Evolutionary conservation across 1,284 basidiomycete genomes (phyloP), one percentile per base, ranked within the genome.

Genomic region (Ceratobasidium sp.): DNA sequence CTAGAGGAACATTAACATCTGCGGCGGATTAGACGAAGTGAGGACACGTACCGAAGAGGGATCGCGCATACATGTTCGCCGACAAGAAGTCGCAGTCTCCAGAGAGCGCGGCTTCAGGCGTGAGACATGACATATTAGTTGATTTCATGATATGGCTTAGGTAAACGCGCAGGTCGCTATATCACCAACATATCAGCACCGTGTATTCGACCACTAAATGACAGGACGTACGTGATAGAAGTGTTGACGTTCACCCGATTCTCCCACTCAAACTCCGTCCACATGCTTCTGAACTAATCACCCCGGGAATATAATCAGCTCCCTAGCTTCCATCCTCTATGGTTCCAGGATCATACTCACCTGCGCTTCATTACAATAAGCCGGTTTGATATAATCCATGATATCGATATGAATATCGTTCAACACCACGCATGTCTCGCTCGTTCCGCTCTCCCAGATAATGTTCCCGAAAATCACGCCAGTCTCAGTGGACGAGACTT

Each of bases 331-430:
- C 65, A 9, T 40, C 46, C n/a, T 12, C 62, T 10, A 26, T 38
- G 10, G n/a, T 69, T 42, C 23, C 50, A 17, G 74, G 33, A 17
- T 46, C 42, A 28, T 9, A 83, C 89, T 79, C 83, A 95, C 95
- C 90, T 97, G 95, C 44, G 94, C 92, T 85, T 99, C 97, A 78
- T 93, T 98, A 86, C 96, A 98, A 83, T 95, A 95, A 3, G 96
- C 96, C 0, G 97, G 97, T 84, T 98, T 96, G 87, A 99, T 99
- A 85, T 99, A 99, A 85, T 99, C 97, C 94, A 99, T 97, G 81
- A 99, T 99, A 85, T 99, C 98, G 81, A 99, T 96, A 85, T 99
- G 96, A 78, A 99, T 97, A 85, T 99, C 97, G 85, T 96, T 98
- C 82, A 99, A 85, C 67, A 99, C 97, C 52, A 96, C 96, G 85